Conservation (phyloP, 176 grass and related monocot species). For the Avena eriantha region DNA sequence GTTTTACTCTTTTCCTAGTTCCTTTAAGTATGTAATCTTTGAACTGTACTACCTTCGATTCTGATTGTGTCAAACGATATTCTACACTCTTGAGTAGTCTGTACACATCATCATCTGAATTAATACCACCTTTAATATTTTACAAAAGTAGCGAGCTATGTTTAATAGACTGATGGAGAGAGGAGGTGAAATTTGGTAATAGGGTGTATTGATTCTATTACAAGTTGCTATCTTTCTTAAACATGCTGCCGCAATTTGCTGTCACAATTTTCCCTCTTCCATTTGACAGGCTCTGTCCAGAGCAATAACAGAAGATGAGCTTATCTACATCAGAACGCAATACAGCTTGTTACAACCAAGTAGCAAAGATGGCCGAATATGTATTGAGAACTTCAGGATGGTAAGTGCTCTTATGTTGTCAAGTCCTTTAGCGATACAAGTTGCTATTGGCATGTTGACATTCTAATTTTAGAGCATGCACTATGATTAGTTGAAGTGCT, state of each 20-base stretch:
- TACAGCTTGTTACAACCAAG: slow-evolving; percentile 89
- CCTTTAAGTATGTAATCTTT: slow-evolving; percentile 16
- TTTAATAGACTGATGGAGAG: not conserved
- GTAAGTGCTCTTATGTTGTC: slow-evolving; percentile 51
- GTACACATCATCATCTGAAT: slow-evolving; percentile 34
- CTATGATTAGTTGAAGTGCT: slow-evolving; percentile 7
- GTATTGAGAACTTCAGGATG: slow-evolving; percentile 88
- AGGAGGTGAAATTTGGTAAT: not conserved
- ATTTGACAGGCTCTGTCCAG: slow-evolving; percentile 82
- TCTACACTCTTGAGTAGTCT: slow-evolving; percentile 14
- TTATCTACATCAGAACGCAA: slow-evolving; percentile 86
- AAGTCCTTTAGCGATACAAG: not conserved
- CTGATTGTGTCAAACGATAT: slow-evolving; percentile 15
- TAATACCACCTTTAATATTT: slow-evolving; percentile 5
- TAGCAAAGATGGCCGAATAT: slow-evolving; percentile 71
- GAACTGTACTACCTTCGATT: not conserved
- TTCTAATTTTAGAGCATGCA: not conserved
- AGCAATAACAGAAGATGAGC: slow-evolving; percentile 90
- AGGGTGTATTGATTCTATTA: slow-evolving; percentile 15
- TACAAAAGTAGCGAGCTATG: slow-evolving; percentile 32
- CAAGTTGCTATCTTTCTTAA: not conserved
- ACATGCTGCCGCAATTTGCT: slow-evolving; percentile 2
- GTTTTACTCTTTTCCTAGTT: slow-evolving; percentile 56
- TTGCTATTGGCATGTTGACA: not conserved
- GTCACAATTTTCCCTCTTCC: not conserved